Evolutionary conservation across 345 rosid species (phyloP).

Genomic region (Noccaea caerulescens): DNA sequence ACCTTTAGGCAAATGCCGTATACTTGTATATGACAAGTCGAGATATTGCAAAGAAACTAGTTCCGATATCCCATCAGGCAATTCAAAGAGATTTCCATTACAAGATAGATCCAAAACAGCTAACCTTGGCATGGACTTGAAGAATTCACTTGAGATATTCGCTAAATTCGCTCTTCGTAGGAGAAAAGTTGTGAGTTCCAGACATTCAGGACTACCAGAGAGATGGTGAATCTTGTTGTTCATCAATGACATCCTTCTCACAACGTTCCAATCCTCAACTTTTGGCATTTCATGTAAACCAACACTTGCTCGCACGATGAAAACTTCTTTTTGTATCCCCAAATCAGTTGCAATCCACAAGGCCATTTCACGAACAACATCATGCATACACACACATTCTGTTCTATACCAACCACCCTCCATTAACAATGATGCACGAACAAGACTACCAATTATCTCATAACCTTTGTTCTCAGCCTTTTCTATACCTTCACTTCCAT

Average conservation of each 20-base stretch:
- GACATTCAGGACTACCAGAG: slow-evolving; percentile 16
- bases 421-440: slow-evolving; percentile 45
- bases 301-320: neutral
- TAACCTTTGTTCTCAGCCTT: slow-evolving; percentile 36
- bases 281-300: slow-evolving; percentile 28
- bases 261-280: slow-evolving; percentile 23
- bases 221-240: slow-evolving; percentile 32
- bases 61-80: slow-evolving; percentile 21
- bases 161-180: slow-evolving; percentile 28
- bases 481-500: slow-evolving; percentile 35
- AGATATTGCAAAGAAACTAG: slow-evolving; percentile 33
- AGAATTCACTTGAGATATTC: slow-evolving; percentile 31
- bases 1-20: neutral
- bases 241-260: slow-evolving; percentile 43
- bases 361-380: slow-evolving; percentile 42
- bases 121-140: slow-evolving; percentile 43
- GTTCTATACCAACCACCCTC: slow-evolving; percentile 23
- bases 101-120: slow-evolving; percentile 43
- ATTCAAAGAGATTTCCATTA: slow-evolving; percentile 12
- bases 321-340: slow-evolving; percentile 3
- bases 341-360: slow-evolving; percentile 38
- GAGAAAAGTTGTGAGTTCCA: slow-evolving; percentile 39
- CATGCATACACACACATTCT: slow-evolving; percentile 45
- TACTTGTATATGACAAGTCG: slow-evolving; percentile 22
- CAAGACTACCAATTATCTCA: slow-evolving; percentile 39